phyloP scores from a whole-genome alignment of 805 yeast species.

The Candida coquimbonensis region DNA sequence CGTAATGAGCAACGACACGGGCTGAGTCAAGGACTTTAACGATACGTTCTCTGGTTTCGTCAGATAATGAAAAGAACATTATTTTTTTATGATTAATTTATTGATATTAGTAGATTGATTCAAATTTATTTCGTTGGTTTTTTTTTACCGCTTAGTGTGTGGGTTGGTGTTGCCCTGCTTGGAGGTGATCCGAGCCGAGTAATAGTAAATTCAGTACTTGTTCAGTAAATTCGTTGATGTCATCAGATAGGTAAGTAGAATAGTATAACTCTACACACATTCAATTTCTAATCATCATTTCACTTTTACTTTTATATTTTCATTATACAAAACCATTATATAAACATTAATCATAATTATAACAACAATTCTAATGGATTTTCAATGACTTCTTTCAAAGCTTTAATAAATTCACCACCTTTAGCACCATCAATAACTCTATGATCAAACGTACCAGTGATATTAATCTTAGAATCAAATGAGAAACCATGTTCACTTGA shows the following conservation, averaged over 20 bases:
- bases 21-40: constrained; percentile 74
- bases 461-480: constrained; percentile 83
- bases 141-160: not conserved
- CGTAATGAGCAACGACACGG: constrained; percentile 86
- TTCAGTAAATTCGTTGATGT: too few relatives aligned
- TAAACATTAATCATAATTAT: constrained; percentile 27
- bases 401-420: constrained; percentile 95
- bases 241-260: too few relatives aligned
- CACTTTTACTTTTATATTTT: not conserved
- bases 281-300: too few relatives aligned
- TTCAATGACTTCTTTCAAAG: constrained; percentile 83
- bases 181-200: not conserved
- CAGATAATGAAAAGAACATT: constrained; percentile 37
- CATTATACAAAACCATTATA: not conserved
- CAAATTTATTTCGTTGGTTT: not conserved
- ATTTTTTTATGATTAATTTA: not conserved
- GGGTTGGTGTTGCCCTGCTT: too few relatives aligned
- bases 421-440: constrained; percentile 96
- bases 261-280: too few relatives aligned
- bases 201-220: too few relatives aligned
- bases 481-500: constrained; percentile 87
- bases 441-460: constrained; percentile 98
- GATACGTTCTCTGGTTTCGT: constrained; percentile 70
- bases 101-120: not conserved
- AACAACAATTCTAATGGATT: constrained; percentile 92